A percentile compares a stretch with the other conserved stretches of the same genome.
Conservation (phyloP, 768 basidiomycete species). For the Mycena kentingensis region DNA sequence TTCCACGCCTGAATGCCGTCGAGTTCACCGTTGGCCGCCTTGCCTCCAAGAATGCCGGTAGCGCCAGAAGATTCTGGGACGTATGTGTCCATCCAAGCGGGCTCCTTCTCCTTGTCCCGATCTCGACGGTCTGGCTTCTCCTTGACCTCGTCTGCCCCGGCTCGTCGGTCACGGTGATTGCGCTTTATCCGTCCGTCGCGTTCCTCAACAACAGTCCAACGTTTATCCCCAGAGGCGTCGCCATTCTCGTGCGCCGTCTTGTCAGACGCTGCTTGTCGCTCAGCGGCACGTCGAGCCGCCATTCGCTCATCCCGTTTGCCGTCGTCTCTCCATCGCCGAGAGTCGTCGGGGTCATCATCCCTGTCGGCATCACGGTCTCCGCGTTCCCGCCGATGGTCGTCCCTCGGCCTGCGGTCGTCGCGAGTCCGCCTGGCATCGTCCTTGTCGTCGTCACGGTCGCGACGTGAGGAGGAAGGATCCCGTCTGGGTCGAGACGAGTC, state of each 20-base stretch:
- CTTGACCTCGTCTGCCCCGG: constrained; percentile 38
- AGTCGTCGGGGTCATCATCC: constrained; percentile 62
- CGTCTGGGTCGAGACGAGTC: constrained; percentile 64
- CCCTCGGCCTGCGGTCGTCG: constrained; percentile 20
- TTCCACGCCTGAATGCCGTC: constrained; percentile 90
- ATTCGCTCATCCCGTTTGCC: constrained; percentile 79
- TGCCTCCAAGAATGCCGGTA: constrained; percentile 66
- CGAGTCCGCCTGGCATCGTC: constrained; percentile 36
- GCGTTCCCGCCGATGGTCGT: constrained; percentile 27
- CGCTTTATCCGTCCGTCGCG: constrained; percentile 68
- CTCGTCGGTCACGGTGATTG: constrained; percentile 57
- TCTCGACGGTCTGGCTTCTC: constrained; percentile 51
- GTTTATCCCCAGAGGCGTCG: constrained; percentile 51
- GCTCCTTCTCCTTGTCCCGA: constrained; percentile 78
- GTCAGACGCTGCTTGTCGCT: constrained; percentile 37
- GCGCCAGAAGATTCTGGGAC: constrained; percentile 56
- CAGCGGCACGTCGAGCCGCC: constrained; percentile 55
- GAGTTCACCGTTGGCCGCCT: constrained; percentile 62
- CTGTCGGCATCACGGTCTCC: constrained; percentile 44
- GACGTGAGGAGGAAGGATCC: constrained; percentile 55
- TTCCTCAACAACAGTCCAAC: constrained; percentile 67
- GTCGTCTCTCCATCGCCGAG: constrained; percentile 80
- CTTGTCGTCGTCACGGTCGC: constrained; percentile 47
- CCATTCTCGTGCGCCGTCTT: constrained; percentile 40
- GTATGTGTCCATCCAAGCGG: constrained; percentile 92